Conservation (phyloP, 352 stramenopile species). For the Globisporangium middletonii region DNA sequence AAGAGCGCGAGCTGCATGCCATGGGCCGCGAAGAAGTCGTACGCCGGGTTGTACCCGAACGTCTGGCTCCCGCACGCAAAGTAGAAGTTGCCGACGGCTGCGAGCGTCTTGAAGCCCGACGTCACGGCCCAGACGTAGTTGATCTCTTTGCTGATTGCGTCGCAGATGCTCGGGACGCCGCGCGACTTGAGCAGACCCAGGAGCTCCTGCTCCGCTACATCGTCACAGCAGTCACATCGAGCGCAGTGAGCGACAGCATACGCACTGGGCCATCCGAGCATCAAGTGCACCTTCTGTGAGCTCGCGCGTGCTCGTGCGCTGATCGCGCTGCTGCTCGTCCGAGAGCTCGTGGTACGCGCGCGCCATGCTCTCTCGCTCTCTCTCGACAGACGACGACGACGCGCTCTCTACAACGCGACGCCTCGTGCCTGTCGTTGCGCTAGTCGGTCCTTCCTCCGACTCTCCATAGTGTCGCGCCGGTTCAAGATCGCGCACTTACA, state of each 20-base stretch:
- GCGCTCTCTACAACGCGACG: not conserved
- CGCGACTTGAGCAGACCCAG: constrained; percentile 53
- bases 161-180: constrained; percentile 59
- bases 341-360: constrained; percentile 27
- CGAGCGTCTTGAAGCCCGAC: constrained; percentile 63
- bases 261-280: not conserved
- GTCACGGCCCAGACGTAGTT: constrained; percentile 68
- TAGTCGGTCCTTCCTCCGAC: constrained; percentile 2
- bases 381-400: not conserved
- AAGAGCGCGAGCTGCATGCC: constrained; percentile 69
- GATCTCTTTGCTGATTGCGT: constrained; percentile 70
- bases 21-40: constrained; percentile 56
- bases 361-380: constrained; percentile 8
- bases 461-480: not conserved
- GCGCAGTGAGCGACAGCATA: too few species aligned
- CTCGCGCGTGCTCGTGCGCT: constrained; percentile 11
- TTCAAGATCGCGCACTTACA: constrained; percentile 2
- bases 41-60: constrained; percentile 63
- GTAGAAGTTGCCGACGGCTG: constrained; percentile 70
- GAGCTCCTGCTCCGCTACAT: constrained; percentile 56
- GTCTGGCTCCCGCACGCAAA: constrained; percentile 57
- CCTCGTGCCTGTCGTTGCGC: not conserved
- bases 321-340: constrained; percentile 7
- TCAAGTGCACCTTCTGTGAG: constrained; percentile 30
- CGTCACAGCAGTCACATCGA: too few species aligned